A percentile compares a stretch with the other conserved stretches of the same genome.
Evolutionary conservation across 768 basidiomycete genomes (phyloP).

Genomic region (Mycena olivaceomarginata): DNA sequence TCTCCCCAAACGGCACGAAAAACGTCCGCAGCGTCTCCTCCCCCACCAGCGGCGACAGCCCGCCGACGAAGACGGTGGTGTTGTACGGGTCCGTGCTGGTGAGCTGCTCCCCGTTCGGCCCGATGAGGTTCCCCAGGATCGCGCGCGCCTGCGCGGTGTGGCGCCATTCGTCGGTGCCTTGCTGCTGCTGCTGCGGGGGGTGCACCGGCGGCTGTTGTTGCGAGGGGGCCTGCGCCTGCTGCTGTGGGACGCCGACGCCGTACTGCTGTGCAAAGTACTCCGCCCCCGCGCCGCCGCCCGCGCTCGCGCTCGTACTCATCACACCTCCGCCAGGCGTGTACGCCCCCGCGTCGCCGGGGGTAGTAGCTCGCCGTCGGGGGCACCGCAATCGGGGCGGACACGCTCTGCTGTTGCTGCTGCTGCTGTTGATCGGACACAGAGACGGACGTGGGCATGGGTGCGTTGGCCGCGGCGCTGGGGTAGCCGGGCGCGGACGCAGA

Average conservation of each 20-base stretch:
- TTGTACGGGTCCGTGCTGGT: too few relatives aligned
- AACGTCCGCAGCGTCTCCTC: too few relatives aligned
- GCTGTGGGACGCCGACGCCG: background rate
- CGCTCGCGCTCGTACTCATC: conserved; percentile 64
- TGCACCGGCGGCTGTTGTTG: background rate
- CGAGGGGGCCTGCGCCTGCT: too few relatives aligned
- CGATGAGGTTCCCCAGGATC: too few relatives aligned
- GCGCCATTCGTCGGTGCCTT: conserved; percentile 79
- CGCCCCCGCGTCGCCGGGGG: background rate
- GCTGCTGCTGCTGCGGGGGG: conserved; percentile 52
- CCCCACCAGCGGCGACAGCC: too few relatives aligned
- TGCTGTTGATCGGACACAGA: background rate
- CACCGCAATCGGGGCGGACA: conserved; percentile 81
- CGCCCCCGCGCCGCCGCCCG: conserved; percentile 52
- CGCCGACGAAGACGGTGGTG: too few relatives aligned
- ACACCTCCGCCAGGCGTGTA: conserved; percentile 9
- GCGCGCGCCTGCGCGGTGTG: conserved; percentile 74
- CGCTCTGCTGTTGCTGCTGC: conserved; percentile 66
- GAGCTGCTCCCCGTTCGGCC: too few relatives aligned
- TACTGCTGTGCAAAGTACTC: conserved; percentile 32
- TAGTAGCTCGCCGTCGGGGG: conserved; percentile 71
- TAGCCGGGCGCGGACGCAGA: background rate
- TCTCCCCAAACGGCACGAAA: too few relatives aligned
- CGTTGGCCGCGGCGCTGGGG: background rate
- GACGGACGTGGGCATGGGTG: conserved; percentile 10